Evolutionary conservation across 371 early-diverging fungal genomes (phyloP), one percentile per base, ranked within the genome.

Genomic region (Lichtheimia corymbifera): DNA sequence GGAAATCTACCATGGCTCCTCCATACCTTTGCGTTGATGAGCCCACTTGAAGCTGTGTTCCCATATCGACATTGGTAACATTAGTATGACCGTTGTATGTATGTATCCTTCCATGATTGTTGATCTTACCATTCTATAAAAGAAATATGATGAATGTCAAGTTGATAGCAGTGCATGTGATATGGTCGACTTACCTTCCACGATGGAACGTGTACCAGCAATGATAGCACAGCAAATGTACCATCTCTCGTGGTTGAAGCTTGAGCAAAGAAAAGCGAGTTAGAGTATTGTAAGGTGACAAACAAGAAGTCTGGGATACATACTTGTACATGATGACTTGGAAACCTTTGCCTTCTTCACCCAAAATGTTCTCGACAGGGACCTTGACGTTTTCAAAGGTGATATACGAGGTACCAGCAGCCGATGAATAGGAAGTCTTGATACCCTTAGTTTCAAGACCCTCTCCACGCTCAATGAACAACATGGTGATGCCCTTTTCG

Each of bases 261-360:
- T 90, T 27, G 11, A 43, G 43, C 59, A 65, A 53, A 9, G 79
- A 24, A 71, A 65, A 73, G 79, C 79, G 25, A 82, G 58, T 69
- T 18, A 75, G 77, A 3, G 80, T 75, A 42, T 70, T 79, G 54
- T 71, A 81, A 43, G 18, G 13, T 18, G 0, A 22, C 6, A 47
- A 5, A 2, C 6, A 35, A 25, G 28, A 20, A 7, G 30, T 11
- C 13, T 14, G n/a, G 35, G 49, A 50, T 50, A 44, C 53, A 25
- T 58, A 58, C 64, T 62, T 62, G 64, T 79, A 76, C 82, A 87
- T 83, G 58, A 88, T 85, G 54, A 83, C 88, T 78, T 91, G 88
- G 87, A 95, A 94, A 11, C 94, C 95, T 43, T 90, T 77, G 73
- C 92, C 91, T 74, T 91, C 93, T 64, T 91, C 86, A 44, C 95